A percentile compares a stretch with the other conserved stretches of the same genome.
Evolutionary conservation across 139 green algal species (phyloP).

Genomic region (Astrephomene gubernaculifera): DNA sequence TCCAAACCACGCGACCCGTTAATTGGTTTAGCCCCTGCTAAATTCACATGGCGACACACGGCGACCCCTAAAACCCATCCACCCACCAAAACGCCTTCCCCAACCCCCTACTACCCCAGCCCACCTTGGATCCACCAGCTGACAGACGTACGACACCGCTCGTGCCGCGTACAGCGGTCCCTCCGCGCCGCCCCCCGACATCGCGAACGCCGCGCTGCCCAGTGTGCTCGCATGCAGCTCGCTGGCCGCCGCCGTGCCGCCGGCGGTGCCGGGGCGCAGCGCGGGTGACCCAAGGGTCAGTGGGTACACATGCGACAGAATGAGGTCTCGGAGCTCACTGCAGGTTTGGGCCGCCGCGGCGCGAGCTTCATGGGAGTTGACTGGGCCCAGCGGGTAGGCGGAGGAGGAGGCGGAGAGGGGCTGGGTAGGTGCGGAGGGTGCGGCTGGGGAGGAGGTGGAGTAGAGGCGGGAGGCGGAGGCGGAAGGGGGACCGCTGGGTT

Average conservation of each 20-base stretch:
- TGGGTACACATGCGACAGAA: constrained; percentile 8
- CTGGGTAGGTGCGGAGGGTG: not conserved
- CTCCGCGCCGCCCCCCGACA: not conserved
- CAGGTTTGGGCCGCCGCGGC: not conserved
- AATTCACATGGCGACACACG: too few species aligned
- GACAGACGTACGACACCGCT: constrained; percentile 8
- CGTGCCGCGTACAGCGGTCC: constrained; percentile 8
- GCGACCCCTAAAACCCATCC: not conserved
- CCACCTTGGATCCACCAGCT: constrained; percentile 34
- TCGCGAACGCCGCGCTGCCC: not conserved
- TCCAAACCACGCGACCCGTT: not conserved
- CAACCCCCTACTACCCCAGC: not conserved
- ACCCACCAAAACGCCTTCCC: not conserved
- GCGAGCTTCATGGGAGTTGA: not conserved
- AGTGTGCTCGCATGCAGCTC: constrained; percentile 9
- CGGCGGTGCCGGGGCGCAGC: not conserved
- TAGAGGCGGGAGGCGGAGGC: not conserved
- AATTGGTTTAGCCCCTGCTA: too few species aligned
- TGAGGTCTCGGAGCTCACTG: constrained; percentile 9
- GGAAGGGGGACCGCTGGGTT: not conserved
- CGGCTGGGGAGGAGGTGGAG: not conserved
- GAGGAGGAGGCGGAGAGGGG: not conserved
- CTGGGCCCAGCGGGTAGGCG: too few species aligned
- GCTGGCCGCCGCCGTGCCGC: not conserved
- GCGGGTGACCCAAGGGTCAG: not conserved